These are phyloP conservation scores for Coemansia sp. DNA, from an alignment of 192 early-diverging fungal genomes.

Conservation along the genomic window DNA sequence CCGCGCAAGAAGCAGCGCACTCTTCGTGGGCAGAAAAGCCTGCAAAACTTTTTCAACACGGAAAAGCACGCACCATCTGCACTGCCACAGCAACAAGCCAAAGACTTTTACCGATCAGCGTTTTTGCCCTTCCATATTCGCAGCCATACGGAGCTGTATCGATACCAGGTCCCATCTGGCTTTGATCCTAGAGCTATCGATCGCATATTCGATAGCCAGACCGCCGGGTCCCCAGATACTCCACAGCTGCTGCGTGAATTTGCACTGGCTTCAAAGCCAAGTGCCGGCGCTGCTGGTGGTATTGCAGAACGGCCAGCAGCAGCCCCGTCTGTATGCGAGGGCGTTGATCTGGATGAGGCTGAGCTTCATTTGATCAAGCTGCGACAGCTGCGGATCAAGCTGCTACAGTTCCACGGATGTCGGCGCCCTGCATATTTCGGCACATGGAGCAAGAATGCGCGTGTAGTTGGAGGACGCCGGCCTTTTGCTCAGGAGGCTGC, in stretches of 20 bases:
- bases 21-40: conserved; percentile 31
- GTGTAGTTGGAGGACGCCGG: conserved; percentile 54
- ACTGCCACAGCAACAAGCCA: neutral
- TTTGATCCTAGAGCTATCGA: conserved; percentile 46
- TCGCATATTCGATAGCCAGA: conserved; percentile 9
- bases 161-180: conserved; percentile 17
- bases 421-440: conserved; percentile 53
- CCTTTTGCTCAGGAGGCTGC: conserved; percentile 64
- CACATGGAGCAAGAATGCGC: conserved; percentile 70
- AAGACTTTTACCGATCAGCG: conserved; percentile 29
- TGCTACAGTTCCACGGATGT: conserved; percentile 31
- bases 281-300: neutral
- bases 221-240: neutral
- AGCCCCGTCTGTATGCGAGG: neutral
- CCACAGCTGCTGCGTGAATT: conserved; percentile 12
- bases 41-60: conserved; percentile 43
- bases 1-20: conserved; percentile 9
- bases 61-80: conserved; percentile 6
- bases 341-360: conserved; percentile 27
- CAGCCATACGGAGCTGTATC: conserved; percentile 26
- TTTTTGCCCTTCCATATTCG: conserved; percentile 47
- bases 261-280: neutral
- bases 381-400: conserved; percentile 25
- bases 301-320: too few species aligned
- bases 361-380: conserved; percentile 25